A percentile compares a stretch with the other conserved stretches of the same genome.
Evolutionary conservation across 345 rosid species (phyloP).

Genomic region (Luvunga scandens): DNA sequence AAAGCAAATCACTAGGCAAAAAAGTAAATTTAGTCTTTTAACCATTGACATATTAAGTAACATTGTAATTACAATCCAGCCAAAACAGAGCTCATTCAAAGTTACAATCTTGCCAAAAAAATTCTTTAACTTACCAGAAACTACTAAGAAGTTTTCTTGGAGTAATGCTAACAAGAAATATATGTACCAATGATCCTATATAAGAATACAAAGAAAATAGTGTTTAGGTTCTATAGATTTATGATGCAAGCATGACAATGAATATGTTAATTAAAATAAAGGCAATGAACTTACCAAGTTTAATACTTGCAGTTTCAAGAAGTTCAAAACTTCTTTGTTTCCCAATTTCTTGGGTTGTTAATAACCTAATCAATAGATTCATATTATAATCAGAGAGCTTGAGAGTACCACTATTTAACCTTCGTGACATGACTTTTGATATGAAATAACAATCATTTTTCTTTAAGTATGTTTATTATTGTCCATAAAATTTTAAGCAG

Average conservation of each 20-base stretch:
- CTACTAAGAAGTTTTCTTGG: slow-evolving; percentile 50
- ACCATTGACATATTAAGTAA: neutral
- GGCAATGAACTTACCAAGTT: slow-evolving; percentile 27
- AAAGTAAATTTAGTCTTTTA: neutral
- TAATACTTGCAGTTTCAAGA: slow-evolving; percentile 19
- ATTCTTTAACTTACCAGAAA: neutral
- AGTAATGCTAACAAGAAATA: neutral
- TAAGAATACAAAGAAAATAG: neutral
- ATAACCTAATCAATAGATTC: slow-evolving; percentile 18
- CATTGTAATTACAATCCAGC: neutral
- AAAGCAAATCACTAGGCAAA: neutral
- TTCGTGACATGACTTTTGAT: neutral
- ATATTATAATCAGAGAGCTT: neutral
- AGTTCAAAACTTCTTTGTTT: slow-evolving; percentile 28
- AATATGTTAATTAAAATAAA: neutral
- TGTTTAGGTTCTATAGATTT: neutral
- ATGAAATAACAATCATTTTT: neutral
- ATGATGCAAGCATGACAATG: neutral
- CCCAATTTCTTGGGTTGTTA: slow-evolving; percentile 19
- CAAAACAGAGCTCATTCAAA: neutral
- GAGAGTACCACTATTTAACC: neutral
- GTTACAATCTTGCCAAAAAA: neutral
- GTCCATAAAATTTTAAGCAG: no score
- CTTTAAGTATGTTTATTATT: neutral
- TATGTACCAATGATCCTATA: slow-evolving; percentile 1